Evolutionary conservation across 805 yeast genomes (phyloP).

Genomic region (Zygosaccharomyces pseudorouxii): DNA sequence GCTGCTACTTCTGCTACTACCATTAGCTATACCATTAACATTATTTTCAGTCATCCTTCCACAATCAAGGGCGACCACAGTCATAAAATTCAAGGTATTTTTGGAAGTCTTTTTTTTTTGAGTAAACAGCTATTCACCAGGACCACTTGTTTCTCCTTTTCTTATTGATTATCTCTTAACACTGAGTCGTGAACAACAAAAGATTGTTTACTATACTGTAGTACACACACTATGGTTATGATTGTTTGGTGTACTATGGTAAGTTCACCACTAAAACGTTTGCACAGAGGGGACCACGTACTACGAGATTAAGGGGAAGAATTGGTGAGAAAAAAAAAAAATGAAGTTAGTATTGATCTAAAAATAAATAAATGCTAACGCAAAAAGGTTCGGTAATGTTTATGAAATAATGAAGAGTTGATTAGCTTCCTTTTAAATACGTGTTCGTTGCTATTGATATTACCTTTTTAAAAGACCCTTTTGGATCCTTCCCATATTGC

Average conservation of each 20-base stretch:
- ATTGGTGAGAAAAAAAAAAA: background rate
- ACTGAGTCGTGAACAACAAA: too few species aligned
- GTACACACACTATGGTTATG: background rate
- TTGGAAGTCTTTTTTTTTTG: background rate
- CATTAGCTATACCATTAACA: background rate
- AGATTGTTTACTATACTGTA: too few species aligned
- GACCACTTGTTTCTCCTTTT: too few species aligned
- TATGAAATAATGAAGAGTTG: too few species aligned
- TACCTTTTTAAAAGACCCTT: background rate
- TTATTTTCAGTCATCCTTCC: constrained; percentile 2
- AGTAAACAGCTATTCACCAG: too few species aligned
- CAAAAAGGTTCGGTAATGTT: background rate
- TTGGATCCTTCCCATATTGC: background rate
- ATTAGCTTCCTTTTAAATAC: too few species aligned
- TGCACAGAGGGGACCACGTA: background rate
- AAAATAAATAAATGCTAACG: background rate
- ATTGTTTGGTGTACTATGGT: background rate
- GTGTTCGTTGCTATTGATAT: too few species aligned
- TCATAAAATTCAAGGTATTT: background rate
- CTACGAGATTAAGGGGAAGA: background rate
- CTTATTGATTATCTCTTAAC: too few species aligned
- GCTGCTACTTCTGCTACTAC: background rate
- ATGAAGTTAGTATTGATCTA: background rate
- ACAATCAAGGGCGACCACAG: background rate
- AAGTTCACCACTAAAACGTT: background rate